These are phyloP conservation scores for Trichomonascaceae sp. DNA, from an alignment of 1,139 yeast species.

Conservation along the genomic window DNA sequence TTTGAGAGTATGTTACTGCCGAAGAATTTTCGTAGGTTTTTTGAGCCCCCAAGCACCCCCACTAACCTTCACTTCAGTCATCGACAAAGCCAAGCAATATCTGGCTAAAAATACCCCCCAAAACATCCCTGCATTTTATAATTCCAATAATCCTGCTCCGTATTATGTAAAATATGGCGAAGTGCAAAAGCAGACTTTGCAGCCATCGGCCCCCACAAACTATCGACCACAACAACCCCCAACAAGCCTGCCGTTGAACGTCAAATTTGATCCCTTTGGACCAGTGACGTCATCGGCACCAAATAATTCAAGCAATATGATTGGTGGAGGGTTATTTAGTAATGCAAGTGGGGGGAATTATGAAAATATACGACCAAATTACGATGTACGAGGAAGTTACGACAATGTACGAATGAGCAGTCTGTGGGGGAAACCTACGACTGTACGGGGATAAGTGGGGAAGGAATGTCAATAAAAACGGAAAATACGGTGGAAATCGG, in stretches of 20 bases:
- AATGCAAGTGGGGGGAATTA: neutral
- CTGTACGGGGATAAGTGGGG: neutral
- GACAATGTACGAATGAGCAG: neutral
- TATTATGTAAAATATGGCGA: neutral
- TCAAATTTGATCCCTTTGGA: constrained; percentile 18
- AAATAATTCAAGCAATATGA: constrained; percentile 10
- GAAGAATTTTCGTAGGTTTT: neutral
- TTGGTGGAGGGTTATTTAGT: constrained; percentile 12
- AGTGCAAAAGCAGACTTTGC: neutral
- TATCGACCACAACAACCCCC: constrained; percentile 6
- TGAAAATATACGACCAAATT: neutral
- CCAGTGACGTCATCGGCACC: constrained; percentile 10
- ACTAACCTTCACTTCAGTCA: constrained; percentile 8
- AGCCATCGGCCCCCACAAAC: neutral
- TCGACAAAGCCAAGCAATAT: constrained; percentile 14
- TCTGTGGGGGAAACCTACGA: neutral
- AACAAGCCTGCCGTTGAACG: constrained; percentile 8
- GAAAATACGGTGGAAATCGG: neutral
- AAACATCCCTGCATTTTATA: neutral
- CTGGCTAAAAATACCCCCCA: constrained; percentile 10
- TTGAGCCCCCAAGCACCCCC: neutral
- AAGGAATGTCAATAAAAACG: neutral
- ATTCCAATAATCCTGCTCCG: neutral
- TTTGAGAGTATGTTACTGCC: constrained; percentile 2
- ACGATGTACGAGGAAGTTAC: neutral